Conservation (phyloP, 2,329 filamentous ascomycete genomes). For the Cercospora sp. region DNA sequence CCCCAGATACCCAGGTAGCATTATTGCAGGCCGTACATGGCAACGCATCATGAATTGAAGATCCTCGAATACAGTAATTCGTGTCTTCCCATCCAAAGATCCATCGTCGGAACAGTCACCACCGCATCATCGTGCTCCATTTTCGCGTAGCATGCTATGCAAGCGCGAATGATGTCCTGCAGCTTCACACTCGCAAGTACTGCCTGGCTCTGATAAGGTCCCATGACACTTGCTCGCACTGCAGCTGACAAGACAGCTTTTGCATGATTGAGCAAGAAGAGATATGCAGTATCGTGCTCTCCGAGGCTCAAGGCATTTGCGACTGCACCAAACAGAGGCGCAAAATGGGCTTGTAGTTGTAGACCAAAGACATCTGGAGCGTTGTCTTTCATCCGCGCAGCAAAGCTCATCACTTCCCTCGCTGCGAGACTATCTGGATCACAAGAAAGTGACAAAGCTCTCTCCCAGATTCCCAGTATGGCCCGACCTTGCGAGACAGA, state of each 20-base stretch:
- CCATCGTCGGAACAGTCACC: constrained; percentile 74
- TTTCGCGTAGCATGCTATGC: constrained; percentile 61
- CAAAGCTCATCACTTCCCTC: constrained; percentile 25
- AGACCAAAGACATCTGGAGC: constrained; percentile 24
- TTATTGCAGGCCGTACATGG: not conserved
- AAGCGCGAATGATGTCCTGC: constrained; percentile 57
- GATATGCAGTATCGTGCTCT: constrained; percentile 65
- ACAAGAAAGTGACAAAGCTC: constrained; percentile 29
- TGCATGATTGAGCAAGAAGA: constrained; percentile 74
- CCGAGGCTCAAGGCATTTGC: constrained; percentile 62
- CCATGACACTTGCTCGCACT: constrained; percentile 74
- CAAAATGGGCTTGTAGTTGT: constrained; percentile 60
- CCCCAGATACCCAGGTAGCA: constrained; percentile 14
- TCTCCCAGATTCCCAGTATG: constrained; percentile 72
- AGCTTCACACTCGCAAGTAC: constrained; percentile 64
- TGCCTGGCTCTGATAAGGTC: constrained; percentile 76
- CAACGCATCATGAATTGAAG: constrained; percentile 67
- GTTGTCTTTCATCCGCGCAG: constrained; percentile 26
- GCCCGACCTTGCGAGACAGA: constrained; percentile 75
- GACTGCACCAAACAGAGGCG: constrained; percentile 69
- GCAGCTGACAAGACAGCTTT: constrained; percentile 75
- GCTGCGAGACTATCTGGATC: constrained; percentile 9
- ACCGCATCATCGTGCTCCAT: constrained; percentile 61
- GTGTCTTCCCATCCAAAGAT: constrained; percentile 80
- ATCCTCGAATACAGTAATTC: constrained; percentile 82